Percentiles rank a stretch among this genome's conserved stretches.
These are phyloP conservation scores for Aspergillus wentii DNA, from an alignment of 495 filamentous ascomycete genomes.

Conservation along the genomic window DNA sequence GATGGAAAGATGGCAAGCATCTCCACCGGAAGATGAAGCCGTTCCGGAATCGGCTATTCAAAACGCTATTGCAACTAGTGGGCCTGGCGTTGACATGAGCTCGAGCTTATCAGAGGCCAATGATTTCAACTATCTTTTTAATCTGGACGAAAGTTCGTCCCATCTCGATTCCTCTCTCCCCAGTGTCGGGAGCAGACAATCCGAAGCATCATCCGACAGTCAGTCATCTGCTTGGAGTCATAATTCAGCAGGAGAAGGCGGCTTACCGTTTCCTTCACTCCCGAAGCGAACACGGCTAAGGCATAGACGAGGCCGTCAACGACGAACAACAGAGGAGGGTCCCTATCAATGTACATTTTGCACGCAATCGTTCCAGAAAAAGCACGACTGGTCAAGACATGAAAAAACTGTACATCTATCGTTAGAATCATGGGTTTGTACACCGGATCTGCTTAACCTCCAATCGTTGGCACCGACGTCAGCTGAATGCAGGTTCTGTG, in stretches of 20 bases:
- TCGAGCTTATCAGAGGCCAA: conserved; percentile 32
- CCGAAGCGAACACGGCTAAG: conserved; percentile 16
- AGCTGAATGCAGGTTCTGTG: conserved; percentile 65
- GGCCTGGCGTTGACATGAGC: conserved; percentile 56
- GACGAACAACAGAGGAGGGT: conserved; percentile 42
- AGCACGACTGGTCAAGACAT: conserved; percentile 82
- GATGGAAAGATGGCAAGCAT: conserved; percentile 74
- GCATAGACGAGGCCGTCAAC: conserved; percentile 37
- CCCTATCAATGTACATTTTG: conserved; percentile 82
- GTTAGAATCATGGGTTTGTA: conserved; percentile 76
- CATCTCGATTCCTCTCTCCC: conserved; percentile 23
- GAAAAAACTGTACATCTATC: conserved; percentile 76
- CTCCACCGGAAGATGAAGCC: conserved; percentile 68
- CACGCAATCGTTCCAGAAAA: conserved; percentile 71
- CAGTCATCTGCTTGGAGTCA: conserved; percentile 41
- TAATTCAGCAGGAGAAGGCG: conserved; percentile 40
- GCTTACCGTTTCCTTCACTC: conserved; percentile 14
- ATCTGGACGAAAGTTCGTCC: conserved; percentile 21
- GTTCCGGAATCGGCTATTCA: conserved; percentile 27
- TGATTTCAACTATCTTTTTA: neutral
- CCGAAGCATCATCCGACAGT: conserved; percentile 30
- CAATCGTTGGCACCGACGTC: conserved; percentile 2
- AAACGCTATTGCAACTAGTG: conserved; percentile 43
- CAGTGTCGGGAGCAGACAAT: conserved; percentile 25
- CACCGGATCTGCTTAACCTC: conserved; percentile 28